Percentiles rank a stretch among this genome's conserved stretches.
Conservation (phyloP, 169 alveolate genomes). For the Plasmodium knowlesi region DNA sequence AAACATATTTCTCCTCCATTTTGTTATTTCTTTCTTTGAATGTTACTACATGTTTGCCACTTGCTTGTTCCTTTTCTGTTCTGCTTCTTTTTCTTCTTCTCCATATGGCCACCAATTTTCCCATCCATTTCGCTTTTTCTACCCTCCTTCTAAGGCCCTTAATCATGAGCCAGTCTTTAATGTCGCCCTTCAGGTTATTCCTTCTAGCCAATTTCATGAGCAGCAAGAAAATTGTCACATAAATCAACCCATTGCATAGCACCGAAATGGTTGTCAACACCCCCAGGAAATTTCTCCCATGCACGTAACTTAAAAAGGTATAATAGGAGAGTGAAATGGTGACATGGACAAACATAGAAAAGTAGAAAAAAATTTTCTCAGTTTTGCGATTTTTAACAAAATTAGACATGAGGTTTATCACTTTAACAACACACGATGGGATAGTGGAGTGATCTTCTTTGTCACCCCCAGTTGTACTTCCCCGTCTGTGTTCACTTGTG, state of each 20-base stretch:
- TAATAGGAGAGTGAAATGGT: constrained; percentile 42
- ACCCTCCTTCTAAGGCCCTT: not conserved
- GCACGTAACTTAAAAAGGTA: constrained; percentile 33
- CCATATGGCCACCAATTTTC: not conserved
- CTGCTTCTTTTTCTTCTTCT: not conserved
- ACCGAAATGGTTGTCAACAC: constrained; percentile 22
- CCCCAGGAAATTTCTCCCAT: not conserved
- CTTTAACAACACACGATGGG: not conserved
- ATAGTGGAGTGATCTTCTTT: not conserved
- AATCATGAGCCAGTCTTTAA: not conserved
- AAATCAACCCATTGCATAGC: constrained; percentile 10
- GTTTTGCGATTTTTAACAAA: not conserved
- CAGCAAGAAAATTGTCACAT: not conserved
- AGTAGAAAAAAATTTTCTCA: constrained; percentile 26
- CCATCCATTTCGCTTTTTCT: not conserved
- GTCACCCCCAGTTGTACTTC: not conserved
- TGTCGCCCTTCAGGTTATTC: constrained; percentile 1
- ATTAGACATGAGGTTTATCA: not conserved
- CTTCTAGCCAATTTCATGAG: not conserved
- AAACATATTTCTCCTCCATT: constrained; percentile 22
- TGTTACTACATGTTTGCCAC: not conserved
- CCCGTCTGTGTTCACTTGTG: not conserved
- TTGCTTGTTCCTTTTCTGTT: constrained; percentile 2
- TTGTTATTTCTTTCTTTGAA: not conserved
- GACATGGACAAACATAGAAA: constrained; percentile 17